phyloP scores from a whole-genome alignment of 169 alveolate genomes.

The Plasmodium reichenowi region DNA sequence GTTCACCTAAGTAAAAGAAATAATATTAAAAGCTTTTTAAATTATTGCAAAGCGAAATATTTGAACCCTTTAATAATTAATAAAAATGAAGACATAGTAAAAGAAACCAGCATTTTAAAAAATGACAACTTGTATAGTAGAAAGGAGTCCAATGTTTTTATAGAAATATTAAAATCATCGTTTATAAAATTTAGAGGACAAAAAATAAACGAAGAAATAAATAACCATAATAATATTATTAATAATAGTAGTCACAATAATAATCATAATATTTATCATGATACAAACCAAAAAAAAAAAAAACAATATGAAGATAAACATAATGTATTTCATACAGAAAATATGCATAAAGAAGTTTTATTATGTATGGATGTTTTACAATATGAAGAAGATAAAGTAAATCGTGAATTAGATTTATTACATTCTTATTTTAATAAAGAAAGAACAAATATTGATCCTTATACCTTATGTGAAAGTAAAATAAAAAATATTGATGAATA shows the following conservation, averaged over 20 bases:
- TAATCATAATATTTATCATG: too few relatives aligned
- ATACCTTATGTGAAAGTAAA: conserved; percentile 54
- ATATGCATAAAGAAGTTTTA: conserved; percentile 31
- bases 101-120: neutral
- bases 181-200: conserved; percentile 23
- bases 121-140: neutral
- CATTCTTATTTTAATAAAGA: conserved; percentile 39
- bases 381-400: conserved; percentile 43
- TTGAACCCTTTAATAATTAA: conserved; percentile 26
- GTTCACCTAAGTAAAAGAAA: conserved; percentile 25
- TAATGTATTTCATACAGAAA: conserved; percentile 14
- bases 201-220: conserved; percentile 10
- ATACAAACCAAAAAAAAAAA: neutral
- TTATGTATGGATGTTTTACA: conserved; percentile 49
- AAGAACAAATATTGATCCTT: conserved; percentile 53
- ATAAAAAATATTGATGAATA: conserved; percentile 69
- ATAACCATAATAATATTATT: neutral
- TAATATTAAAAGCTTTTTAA: conserved; percentile 21
- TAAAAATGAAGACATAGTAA: conserved; percentile 14
- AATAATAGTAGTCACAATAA: too few relatives aligned
- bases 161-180: conserved; percentile 15
- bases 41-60: conserved; percentile 37
- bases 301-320: neutral
- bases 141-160: conserved; percentile 7
- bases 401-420: conserved; percentile 27